Evolutionary conservation across 345 rosid genomes (phyloP).

Genomic region (Durio zibethinus): DNA sequence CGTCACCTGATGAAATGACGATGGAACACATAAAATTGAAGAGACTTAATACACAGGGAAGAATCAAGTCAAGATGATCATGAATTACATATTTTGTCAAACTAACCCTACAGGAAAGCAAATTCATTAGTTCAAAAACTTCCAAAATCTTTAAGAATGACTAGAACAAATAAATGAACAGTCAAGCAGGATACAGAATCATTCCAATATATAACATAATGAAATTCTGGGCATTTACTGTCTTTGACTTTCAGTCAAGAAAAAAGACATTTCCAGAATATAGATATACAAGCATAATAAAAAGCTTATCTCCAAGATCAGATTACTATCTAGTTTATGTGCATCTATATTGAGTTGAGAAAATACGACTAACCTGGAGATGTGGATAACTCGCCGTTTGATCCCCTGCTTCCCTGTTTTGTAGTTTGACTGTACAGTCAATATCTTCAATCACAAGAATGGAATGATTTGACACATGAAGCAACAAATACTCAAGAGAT

Average conservation of each 20-base stretch:
- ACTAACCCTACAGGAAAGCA: not conserved
- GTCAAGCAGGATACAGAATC: not conserved
- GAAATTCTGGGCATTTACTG: not conserved
- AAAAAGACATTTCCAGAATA: too few relatives aligned
- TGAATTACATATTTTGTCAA: not conserved
- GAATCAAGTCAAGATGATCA: not conserved
- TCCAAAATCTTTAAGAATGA: not conserved
- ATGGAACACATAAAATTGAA: not conserved
- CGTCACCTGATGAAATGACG: constrained; percentile 21
- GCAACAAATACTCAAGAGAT: constrained; percentile 29
- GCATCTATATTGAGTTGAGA: not conserved
- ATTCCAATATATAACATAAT: too few relatives aligned
- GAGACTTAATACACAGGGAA: not conserved
- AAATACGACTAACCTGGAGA: not conserved
- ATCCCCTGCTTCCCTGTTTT: constrained; percentile 24
- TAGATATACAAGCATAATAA: too few relatives aligned
- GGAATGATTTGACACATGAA: constrained; percentile 38
- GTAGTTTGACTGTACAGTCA: constrained; percentile 39
- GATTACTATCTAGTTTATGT: not conserved
- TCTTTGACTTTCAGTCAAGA: not conserved
- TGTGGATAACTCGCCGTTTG: not conserved
- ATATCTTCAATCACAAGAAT: constrained; percentile 50
- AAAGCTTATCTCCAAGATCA: not conserved
- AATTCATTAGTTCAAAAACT: not conserved
- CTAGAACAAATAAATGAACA: not conserved